These are phyloP conservation scores for Pyropia yezoensis DNA, from an alignment of 23 red algal genomes.

Conservation along the genomic window DNA sequence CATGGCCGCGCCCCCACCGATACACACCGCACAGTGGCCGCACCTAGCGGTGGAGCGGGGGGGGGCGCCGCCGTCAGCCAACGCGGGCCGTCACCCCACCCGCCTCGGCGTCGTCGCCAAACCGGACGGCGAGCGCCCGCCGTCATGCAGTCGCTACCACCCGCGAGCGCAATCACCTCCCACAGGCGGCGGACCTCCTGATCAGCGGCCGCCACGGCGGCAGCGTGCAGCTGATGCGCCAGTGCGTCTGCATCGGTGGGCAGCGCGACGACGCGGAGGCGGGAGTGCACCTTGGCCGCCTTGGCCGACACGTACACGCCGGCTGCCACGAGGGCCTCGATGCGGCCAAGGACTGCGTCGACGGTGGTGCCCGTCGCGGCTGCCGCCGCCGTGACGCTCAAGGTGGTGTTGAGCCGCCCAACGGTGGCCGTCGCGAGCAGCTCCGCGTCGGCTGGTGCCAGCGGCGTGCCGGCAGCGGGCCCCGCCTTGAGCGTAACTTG, in stretches of 20 bases:
- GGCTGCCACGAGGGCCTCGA: constrained; percentile 7
- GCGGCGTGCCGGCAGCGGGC: constrained; percentile 4
- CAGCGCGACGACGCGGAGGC: too few species aligned
- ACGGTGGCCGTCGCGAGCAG: constrained; percentile 9
- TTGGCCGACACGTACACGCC: not conserved
- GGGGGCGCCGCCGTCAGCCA: too few species aligned
- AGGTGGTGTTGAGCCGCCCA: constrained; percentile 5
- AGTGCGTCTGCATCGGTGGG: too few species aligned
- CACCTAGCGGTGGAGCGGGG: not conserved
- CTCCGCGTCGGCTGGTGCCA: constrained; percentile 4
- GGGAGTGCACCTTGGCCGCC: too few species aligned
- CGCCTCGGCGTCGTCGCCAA: constrained; percentile 23
- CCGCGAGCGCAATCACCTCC: constrained; percentile 37
- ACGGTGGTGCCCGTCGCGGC: constrained; percentile 16
- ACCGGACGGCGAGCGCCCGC: constrained; percentile 15
- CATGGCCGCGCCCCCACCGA: constrained; percentile 4
- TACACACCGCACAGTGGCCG: constrained; percentile 56
- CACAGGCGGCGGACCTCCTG: constrained; percentile 22
- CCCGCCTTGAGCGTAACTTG: constrained; percentile 15
- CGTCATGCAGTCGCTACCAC: constrained; percentile 39
- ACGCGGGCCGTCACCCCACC: not conserved
- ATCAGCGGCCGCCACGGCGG: constrained; percentile 4
- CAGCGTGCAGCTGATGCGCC: constrained; percentile 4
- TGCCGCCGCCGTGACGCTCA: constrained; percentile 24
- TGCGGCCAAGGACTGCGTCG: constrained; percentile 18